Evolutionary conservation across 2,329 filamentous ascomycete species (phyloP), one percentile per base, ranked within the genome.

Genomic region (Claviceps quebecensis): DNA sequence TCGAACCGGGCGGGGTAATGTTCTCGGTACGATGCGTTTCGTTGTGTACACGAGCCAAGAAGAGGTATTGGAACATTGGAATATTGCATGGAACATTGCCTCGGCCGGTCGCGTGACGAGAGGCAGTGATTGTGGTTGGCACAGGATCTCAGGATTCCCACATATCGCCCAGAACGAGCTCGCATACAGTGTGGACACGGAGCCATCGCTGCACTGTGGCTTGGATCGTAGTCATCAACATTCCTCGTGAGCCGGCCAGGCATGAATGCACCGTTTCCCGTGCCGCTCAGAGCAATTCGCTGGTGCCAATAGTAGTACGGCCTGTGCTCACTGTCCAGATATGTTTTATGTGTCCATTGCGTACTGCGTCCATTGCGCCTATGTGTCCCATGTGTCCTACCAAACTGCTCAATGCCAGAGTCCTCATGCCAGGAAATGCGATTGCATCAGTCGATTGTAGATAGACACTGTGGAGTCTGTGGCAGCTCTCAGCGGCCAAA

Each of bases 1-100:
- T 68, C 66, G 68, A 66, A 67, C 62, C 65, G 67, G 67, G 68
- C 68, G 68, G 69, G 69, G 69, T 71, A 71, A 65, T 34, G 58
- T 58, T 56, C 52, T 70, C 70, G 64, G 58, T 58, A 56, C 53
- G 54, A 57, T 58, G 50, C 40, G 55, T 47, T 50, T 45, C 52
- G 22, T 45, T 51, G 47, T 45, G 23, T 41, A 45, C 48, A 48
- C 46, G 23, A 41, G 38, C 45, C 4, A 26, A 45, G 23, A 13
- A 38, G 29, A 46, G 45, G 29, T 37, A 47, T 43, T 36, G 45
- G 52, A 37, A 49, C 50, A 47, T 43, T 36, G 45, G 52, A 37
- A 49, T 49, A 52, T 51, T 48, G 56, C 47, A 43, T 50, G 45
- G 48, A 37, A 47, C 50, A 52, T 51, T 48, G 56, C 47, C 46